Conservation (phyloP, 768 basidiomycete species). For the Tulasnella sp. region DNA sequence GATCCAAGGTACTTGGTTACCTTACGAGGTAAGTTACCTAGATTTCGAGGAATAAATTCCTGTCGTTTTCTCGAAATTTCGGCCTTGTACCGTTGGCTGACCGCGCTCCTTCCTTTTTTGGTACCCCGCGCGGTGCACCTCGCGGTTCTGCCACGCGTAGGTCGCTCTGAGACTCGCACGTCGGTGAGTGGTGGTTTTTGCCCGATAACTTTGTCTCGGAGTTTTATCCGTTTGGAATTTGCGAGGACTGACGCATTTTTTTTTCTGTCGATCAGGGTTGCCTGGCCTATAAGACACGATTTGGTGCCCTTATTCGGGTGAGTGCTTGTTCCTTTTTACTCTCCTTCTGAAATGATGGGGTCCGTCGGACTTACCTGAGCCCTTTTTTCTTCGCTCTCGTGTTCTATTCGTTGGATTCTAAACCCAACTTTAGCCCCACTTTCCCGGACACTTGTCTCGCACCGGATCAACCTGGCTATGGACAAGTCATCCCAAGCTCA, state of each 20-base stretch:
- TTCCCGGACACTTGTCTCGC: conserved; percentile 83
- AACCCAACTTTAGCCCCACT: conserved; percentile 59
- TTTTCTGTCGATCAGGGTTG: conserved; percentile 60
- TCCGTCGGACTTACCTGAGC: conserved; percentile 1
- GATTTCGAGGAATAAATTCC: background rate
- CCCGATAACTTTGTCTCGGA: background rate
- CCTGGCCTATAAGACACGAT: conserved; percentile 85
- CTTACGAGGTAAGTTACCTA: conserved; percentile 54
- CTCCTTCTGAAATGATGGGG: background rate
- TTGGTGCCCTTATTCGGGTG: conserved; percentile 89
- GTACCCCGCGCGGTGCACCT: background rate
- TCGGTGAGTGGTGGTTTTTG: conserved; percentile 55
- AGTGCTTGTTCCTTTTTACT: conserved; percentile 36
- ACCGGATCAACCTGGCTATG: conserved; percentile 84
- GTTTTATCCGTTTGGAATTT: background rate
- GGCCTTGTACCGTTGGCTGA: background rate
- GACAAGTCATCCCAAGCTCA: conserved; percentile 64
- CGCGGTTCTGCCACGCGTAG: conserved; percentile 45
- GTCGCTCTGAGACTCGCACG: conserved; percentile 78
- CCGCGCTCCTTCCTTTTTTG: conserved; percentile 25
- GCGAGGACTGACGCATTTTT: background rate
- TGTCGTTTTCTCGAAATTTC: conserved; percentile 14
- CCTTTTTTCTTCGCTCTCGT: background rate
- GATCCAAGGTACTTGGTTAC: conserved; percentile 95
- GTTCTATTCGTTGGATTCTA: conserved; percentile 8